These are phyloP conservation scores for Gynochthodes officinalis DNA, from an alignment of 257 asterid genomes.

Conservation along the genomic window DNA sequence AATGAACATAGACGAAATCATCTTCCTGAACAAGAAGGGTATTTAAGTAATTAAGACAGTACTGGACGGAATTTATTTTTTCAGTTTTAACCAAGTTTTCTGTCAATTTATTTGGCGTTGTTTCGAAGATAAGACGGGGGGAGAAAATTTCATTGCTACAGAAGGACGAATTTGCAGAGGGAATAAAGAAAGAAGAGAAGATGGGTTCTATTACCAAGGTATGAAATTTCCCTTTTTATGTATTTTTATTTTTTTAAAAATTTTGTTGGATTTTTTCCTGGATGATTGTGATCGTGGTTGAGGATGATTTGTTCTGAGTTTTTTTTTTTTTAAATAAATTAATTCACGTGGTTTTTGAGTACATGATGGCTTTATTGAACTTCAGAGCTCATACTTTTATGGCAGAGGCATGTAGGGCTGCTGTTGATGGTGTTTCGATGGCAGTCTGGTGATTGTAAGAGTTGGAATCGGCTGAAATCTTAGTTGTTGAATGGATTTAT, in stretches of 20 bases:
- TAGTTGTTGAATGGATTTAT: background rate
- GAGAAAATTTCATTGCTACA: conserved; percentile 1
- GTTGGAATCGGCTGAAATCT: background rate
- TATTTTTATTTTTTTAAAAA: background rate
- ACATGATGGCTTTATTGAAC: background rate
- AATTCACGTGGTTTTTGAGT: background rate
- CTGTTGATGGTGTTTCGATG: background rate
- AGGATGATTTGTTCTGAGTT: background rate
- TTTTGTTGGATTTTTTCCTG: background rate
- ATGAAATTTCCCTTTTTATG: background rate
- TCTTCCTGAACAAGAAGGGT: background rate
- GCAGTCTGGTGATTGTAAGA: background rate
- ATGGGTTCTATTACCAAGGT: conserved; percentile 34
- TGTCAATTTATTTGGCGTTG: conserved; percentile 11
- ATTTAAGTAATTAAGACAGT: background rate
- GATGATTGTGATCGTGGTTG: background rate
- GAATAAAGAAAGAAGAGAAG: too few relatives aligned
- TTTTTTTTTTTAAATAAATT: too few relatives aligned
- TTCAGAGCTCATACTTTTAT: conserved; percentile 1
- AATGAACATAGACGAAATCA: conserved; percentile 6
- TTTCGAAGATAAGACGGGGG: background rate
- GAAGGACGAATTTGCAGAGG: background rate
- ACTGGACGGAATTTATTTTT: too few relatives aligned
- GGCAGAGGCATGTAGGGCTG: background rate
- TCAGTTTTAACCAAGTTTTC: background rate